These are phyloP conservation scores for Nemania diffusa DNA, from an alignment of 2,329 filamentous ascomycete species.

Conservation along the genomic window DNA sequence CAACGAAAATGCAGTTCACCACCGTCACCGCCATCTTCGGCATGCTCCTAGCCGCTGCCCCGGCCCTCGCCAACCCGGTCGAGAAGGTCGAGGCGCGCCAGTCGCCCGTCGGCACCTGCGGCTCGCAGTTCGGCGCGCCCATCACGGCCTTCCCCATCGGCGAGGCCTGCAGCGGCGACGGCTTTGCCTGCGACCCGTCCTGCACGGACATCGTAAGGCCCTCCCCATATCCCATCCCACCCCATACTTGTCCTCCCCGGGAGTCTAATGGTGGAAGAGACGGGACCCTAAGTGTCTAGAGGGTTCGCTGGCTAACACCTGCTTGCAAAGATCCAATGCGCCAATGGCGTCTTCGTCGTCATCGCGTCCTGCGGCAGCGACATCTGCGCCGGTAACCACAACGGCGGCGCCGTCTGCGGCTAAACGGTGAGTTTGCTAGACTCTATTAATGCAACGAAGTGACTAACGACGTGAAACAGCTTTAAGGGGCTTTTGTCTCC, in stretches of 20 bases:
- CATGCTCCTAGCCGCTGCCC: constrained; percentile 31
- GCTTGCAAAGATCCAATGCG: constrained; percentile 33
- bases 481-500: not conserved
- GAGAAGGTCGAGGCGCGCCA: constrained; percentile 21
- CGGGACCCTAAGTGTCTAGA: not conserved
- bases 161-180: constrained; percentile 30
- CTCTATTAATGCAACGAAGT: not conserved
- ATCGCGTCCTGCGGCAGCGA: constrained; percentile 34
- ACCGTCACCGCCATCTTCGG: constrained; percentile 26
- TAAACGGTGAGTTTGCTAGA: constrained; percentile 17
- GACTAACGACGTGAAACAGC: not conserved
- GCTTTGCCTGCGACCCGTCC: constrained; percentile 30
- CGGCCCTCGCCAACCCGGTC: constrained; percentile 29
- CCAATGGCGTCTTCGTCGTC: constrained; percentile 34
- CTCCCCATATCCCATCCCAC: too few relatives aligned
- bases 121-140: constrained; percentile 33
- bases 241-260: not conserved
- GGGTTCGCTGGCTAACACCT: not conserved
- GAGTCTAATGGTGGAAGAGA: not conserved
- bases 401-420: constrained; percentile 35
- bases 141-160: constrained; percentile 33
- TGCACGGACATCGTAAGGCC: constrained; percentile 33
- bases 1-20: constrained; percentile 31
- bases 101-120: constrained; percentile 29
- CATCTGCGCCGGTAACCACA: constrained; percentile 37